Evolutionary conservation across 345 rosid species (phyloP).

Genomic region (Lepidium sativum): DNA sequence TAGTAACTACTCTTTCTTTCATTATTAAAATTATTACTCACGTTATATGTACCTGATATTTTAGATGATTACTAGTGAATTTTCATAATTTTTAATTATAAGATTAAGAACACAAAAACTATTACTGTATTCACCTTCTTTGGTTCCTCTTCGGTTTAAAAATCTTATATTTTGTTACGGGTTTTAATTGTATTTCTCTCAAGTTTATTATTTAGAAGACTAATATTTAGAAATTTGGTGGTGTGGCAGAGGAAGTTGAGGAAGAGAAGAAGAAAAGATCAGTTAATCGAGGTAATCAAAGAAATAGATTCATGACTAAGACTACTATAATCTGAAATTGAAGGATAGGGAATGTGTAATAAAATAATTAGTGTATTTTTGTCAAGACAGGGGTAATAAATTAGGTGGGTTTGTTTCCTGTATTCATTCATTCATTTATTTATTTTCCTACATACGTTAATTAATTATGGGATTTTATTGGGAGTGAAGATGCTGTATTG

Average conservation of each 20-base stretch:
- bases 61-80: no score
- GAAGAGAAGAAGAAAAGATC: slow-evolving; percentile 23
- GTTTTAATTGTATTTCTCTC: background rate
- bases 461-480: slow-evolving; percentile 2
- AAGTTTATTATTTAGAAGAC: background rate
- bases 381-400: background rate
- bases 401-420: background rate
- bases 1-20: no score
- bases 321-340: background rate
- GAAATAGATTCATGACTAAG: background rate
- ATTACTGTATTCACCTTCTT: no score
- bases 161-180: background rate
- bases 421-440: background rate
- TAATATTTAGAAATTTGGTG: background rate
- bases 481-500: slow-evolving; percentile 28
- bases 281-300: slow-evolving; percentile 22
- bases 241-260: slow-evolving; percentile 20
- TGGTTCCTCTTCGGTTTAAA: no score
- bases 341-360: background rate
- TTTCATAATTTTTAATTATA: no score
- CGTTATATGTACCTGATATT: no score
- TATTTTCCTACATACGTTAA: background rate
- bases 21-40: no score
- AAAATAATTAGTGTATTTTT: no score
- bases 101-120: no score